Conservation (phyloP, 495 filamentous ascomycete species). For the Hypoxylon lenormandii region DNA sequence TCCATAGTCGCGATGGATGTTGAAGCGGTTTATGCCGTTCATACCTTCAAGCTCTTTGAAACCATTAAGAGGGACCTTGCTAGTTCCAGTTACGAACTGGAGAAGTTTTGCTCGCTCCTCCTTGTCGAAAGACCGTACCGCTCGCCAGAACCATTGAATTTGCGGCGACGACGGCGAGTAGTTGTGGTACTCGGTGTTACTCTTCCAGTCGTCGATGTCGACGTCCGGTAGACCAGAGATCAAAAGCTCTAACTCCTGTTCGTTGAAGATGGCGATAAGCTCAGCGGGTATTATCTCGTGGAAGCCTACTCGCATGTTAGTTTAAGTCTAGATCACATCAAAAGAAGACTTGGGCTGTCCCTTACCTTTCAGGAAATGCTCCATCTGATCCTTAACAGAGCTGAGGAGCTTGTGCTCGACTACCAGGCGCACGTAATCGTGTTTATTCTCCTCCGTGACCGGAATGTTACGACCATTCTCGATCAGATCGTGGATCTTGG, state of each 20-base stretch:
- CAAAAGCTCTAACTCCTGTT: constrained; percentile 94
- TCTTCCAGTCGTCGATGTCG: constrained; percentile 98
- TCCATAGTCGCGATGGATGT: constrained; percentile 98
- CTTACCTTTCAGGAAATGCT: constrained; percentile 91
- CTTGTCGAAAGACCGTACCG: constrained; percentile 97
- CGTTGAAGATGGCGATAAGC: constrained; percentile 96
- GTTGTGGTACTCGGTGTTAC: constrained; percentile 97
- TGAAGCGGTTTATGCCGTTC: constrained; percentile 98
- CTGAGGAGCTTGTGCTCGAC: constrained; percentile 93
- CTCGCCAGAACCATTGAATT: constrained; percentile 99
- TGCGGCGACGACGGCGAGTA: constrained; percentile 94
- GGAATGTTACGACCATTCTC: constrained; percentile 88
- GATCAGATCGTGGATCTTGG: constrained; percentile 85
- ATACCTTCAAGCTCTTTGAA: constrained; percentile 99
- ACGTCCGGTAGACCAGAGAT: constrained; percentile 98
- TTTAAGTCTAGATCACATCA: background rate
- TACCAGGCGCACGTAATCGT: constrained; percentile 91
- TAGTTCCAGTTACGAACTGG: constrained; percentile 98
- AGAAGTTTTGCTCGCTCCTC: constrained; percentile 97
- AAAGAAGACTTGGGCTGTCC: constrained; percentile 19
- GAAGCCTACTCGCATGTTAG: constrained; percentile 73
- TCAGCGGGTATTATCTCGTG: constrained; percentile 97
- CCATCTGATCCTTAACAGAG: constrained; percentile 92
- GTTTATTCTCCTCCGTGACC: constrained; percentile 98
- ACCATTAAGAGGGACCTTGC: constrained; percentile 97